phyloP scores from a whole-genome alignment of 2,329 filamentous ascomycete species.

The Claviceps maximensis region DNA sequence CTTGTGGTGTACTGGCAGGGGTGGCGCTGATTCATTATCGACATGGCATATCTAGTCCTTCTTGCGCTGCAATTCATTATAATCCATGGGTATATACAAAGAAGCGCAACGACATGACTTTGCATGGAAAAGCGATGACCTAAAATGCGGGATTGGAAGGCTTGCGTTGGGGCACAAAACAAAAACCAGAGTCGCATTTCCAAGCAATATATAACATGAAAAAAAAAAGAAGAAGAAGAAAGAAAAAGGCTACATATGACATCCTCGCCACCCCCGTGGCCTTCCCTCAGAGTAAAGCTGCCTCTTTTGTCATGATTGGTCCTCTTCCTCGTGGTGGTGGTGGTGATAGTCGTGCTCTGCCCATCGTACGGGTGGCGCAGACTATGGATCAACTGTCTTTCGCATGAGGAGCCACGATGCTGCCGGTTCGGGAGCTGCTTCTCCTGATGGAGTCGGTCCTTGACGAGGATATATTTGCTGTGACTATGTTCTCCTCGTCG shows the following conservation, averaged over 20 bases:
- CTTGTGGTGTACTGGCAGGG: too few relatives aligned
- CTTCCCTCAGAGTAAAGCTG: background rate
- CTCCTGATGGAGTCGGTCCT: constrained; percentile 10
- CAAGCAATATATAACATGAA: background rate
- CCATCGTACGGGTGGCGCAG: background rate
- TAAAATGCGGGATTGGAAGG: too few relatives aligned
- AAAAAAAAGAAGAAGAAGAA: background rate
- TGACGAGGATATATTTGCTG: background rate
- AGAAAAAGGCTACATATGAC: background rate
- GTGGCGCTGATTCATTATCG: too few relatives aligned
- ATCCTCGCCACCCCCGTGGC: too few relatives aligned
- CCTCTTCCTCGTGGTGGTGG: background rate
- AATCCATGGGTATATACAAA: too few relatives aligned
- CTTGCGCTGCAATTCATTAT: too few relatives aligned
- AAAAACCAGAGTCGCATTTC: too few relatives aligned
- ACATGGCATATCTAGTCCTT: too few relatives aligned
- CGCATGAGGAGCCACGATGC: background rate
- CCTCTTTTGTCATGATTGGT: background rate
- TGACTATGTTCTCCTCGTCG: background rate
- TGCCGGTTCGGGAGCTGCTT: constrained; percentile 2
- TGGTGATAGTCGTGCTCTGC: background rate
- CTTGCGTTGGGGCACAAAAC: too few relatives aligned
- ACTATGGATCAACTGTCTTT: background rate
- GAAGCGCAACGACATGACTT: too few relatives aligned
- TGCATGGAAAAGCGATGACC: too few relatives aligned